Evolutionary conservation across 306 rosid genomes (phyloP), one percentile per base, ranked within the genome.

Genomic region (Vigna mungo): DNA sequence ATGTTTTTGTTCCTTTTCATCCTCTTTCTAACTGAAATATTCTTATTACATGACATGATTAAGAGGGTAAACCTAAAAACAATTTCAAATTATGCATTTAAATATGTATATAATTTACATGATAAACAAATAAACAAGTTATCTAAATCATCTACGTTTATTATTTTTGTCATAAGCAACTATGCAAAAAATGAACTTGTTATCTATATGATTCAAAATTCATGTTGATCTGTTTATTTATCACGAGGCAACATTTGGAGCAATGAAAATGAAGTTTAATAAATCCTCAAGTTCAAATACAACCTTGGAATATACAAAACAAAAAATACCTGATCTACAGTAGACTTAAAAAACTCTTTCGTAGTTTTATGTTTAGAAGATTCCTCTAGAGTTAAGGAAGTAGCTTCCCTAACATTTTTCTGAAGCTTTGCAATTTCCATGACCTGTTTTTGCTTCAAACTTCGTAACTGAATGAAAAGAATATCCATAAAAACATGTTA

Each of bases 291-390:
- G 15, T 73, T 66, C 23, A 66, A 25, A n/a, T 49, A 27, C 60
- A 43, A 18, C 7, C 49, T 56, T 41, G 49, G 44, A 32, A 64
- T 47, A n/a, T 48, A 58, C 20, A 51, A 15, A 74, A 43, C 58
- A 39, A 61, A 83, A 41, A 36, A 49, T 84, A 96, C 99, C 97
- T 92, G 94, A 68, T 81, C 81, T 61, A 90, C 64, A 2, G 87
- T 78, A 39, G 89, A 84, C 71, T 81, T 87, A 32, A 88, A 80
- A 77, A 87, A 68, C 74, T 88, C 90, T 68, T 76, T 84, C 9
- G 82, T 81, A 25, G 63, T 77, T 86, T 37, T 89, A 72, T 78
- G 79, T 80, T 85, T 88, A 32, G 87, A 89, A 68, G 85, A 87
- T 74, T 89, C 87, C 67, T 83, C 84, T 52, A 21, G 80, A 27